Evolutionary conservation across 805 yeast genomes (phyloP).

Genomic region (Grigorovia yakushimaensis): DNA sequence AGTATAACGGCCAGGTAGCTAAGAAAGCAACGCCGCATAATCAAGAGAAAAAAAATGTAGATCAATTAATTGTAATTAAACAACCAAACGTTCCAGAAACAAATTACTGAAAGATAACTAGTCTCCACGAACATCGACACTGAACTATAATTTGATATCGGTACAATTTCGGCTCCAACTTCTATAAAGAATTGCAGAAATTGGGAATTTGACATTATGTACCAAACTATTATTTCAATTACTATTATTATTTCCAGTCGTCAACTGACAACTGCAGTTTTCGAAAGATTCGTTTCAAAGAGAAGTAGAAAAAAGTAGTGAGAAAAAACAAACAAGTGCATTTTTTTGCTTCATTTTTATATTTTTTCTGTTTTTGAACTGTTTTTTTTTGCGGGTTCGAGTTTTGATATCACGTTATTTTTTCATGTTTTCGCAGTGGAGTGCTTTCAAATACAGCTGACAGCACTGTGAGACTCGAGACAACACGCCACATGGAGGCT

Average conservation of each 20-base stretch:
- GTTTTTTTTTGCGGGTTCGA: too few species aligned
- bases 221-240: conserved; percentile 15
- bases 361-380: too few species aligned
- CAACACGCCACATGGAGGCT: conserved; percentile 11
- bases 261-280: conserved; percentile 2
- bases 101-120: neutral
- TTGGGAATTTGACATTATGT: conserved; percentile 38
- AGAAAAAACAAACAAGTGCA: too few species aligned
- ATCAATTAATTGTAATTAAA: neutral
- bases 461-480: too few species aligned
- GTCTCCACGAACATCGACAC: neutral
- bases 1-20: too few species aligned
- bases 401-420: too few species aligned
- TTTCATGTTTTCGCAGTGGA: too few species aligned
- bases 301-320: neutral
- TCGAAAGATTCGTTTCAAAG: neutral
- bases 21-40: too few species aligned
- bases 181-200: conserved; percentile 25
- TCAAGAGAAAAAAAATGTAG: neutral
- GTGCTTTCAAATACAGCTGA: too few species aligned
- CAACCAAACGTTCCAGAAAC: neutral
- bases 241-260: conserved; percentile 6
- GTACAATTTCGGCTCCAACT: conserved; percentile 39
- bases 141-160: conserved; percentile 18
- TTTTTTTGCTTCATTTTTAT: too few species aligned